phyloP scores from a whole-genome alignment of 345 rosid genomes.

The Odontarrhena argentea region DNA sequence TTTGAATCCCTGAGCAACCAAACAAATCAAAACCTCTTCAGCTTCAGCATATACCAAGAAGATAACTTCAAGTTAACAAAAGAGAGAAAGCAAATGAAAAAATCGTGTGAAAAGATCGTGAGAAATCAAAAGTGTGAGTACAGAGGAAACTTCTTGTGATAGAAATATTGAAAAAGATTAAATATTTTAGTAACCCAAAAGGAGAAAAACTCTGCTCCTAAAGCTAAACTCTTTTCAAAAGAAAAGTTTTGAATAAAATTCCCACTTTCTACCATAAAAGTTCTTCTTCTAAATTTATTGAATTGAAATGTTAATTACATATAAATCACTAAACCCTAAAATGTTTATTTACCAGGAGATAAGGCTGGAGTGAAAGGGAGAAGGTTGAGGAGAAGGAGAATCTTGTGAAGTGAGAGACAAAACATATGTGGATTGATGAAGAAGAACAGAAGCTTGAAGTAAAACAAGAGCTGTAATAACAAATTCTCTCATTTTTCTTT shows the following conservation, averaged over 20 bases:
- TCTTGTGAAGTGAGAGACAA: constrained; percentile 39
- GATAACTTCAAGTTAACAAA: not conserved
- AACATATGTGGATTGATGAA: constrained; percentile 51
- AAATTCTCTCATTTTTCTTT: constrained; percentile 46
- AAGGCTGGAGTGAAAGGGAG: constrained; percentile 50
- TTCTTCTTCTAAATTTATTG: constrained; percentile 9
- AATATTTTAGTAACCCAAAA: not conserved
- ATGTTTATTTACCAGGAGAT: constrained; percentile 60
- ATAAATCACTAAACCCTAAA: not conserved
- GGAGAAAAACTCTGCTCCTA: not conserved
- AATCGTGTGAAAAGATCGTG: too few species aligned
- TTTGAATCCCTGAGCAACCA: constrained; percentile 49
- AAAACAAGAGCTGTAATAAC: constrained; percentile 45
- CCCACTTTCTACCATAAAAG: constrained; percentile 30
- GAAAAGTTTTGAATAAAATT: not conserved
- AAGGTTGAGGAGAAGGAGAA: constrained; percentile 37
- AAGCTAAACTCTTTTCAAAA: constrained; percentile 27
- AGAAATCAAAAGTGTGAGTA: constrained; percentile 13
- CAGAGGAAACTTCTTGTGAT: constrained; percentile 27
- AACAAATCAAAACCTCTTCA: constrained; percentile 13
- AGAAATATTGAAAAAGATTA: constrained; percentile 7
- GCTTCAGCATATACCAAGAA: constrained; percentile 15
- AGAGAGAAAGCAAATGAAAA: not conserved
- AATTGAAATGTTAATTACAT: not conserved
- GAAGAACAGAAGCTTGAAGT: constrained; percentile 40